Evolutionary conservation across 225 moss, liverwort and hornwort species (phyloP).

Genomic region (Pseudisothecium myosuroides): DNA sequence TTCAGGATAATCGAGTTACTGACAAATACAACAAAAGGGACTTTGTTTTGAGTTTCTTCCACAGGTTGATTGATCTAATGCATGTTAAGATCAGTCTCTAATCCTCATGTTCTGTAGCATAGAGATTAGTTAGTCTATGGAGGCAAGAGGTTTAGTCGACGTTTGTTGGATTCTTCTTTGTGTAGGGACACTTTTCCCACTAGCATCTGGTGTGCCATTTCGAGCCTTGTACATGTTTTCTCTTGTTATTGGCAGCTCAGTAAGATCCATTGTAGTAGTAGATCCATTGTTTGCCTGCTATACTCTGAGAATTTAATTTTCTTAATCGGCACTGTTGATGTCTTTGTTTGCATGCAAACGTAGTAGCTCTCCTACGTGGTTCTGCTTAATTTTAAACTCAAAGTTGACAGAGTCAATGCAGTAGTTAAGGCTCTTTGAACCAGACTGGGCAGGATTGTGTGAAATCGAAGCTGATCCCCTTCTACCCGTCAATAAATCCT

Average conservation of each 20-base stretch:
- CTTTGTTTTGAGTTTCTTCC: conserved; percentile 25
- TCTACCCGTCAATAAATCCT: not conserved
- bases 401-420: not conserved
- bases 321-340: not conserved
- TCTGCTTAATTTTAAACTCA: not conserved
- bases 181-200: not conserved
- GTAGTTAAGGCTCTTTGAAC: not conserved
- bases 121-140: conserved; percentile 9
- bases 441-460: not conserved
- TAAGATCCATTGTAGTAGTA: conserved; percentile 5
- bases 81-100: not conserved
- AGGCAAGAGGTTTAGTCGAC: conserved; percentile 1
- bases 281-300: not conserved
- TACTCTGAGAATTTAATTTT: not conserved
- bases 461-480: not conserved
- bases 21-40: conserved; percentile 23
- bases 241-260: conserved; percentile 5
- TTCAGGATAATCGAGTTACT: conserved; percentile 56
- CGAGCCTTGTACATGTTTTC: conserved; percentile 28
- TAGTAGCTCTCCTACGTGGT: not conserved
- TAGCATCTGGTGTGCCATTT: conserved; percentile 1
- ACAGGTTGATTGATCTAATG: not conserved
- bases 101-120: conserved; percentile 14
- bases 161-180: not conserved
- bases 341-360: not conserved